Percentiles rank a stretch among this genome's conserved stretches.
Evolutionary conservation across 805 yeast species (phyloP).

Genomic region (Saturnispora quitensis): DNA sequence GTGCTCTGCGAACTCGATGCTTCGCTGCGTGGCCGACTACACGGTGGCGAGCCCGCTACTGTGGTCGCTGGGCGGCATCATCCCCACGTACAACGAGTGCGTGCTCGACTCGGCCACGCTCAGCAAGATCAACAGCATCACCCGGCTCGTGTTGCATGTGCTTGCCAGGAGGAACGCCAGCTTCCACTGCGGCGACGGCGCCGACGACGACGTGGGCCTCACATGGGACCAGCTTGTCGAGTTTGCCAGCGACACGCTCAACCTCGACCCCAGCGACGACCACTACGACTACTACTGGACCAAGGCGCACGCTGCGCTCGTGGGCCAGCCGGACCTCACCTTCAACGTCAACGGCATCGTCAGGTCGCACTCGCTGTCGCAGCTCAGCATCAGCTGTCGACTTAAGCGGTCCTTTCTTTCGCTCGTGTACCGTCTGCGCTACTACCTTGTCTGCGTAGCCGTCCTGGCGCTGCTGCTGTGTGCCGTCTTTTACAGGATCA

Average conservation of each 20-base stretch:
- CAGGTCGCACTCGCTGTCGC: slow-evolving; percentile 23
- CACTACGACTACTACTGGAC: slow-evolving; percentile 22
- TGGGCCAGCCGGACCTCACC: slow-evolving; percentile 15
- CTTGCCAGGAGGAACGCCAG: slow-evolving; percentile 67
- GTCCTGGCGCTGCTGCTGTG: slow-evolving; percentile 3
- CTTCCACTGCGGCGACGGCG: slow-evolving; percentile 29
- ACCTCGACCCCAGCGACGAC: slow-evolving; percentile 13
- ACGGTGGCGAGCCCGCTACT: slow-evolving; percentile 44
- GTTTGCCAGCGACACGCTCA: slow-evolving; percentile 43
- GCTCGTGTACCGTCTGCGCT: slow-evolving; percentile 17
- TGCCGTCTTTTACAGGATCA: slow-evolving; percentile 28
- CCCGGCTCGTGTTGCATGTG: slow-evolving; percentile 54
- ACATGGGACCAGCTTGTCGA: slow-evolving; percentile 59
- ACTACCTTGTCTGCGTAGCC: slow-evolving; percentile 14
- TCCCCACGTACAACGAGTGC: slow-evolving; percentile 61
- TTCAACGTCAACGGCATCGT: slow-evolving; percentile 12
- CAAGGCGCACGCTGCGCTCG: slow-evolving; percentile 14
- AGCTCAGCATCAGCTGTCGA: slow-evolving; percentile 23
- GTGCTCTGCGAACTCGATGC: slow-evolving; percentile 53
- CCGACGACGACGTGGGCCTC: slow-evolving; percentile 26
- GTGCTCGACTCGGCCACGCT: slow-evolving; percentile 70
- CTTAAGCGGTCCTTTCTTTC: slow-evolving; percentile 18
- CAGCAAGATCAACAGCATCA: slow-evolving; percentile 56
- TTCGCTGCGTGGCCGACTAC: slow-evolving; percentile 70
- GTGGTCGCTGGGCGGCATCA: slow-evolving; percentile 39